Base-by-base conservation (phyloP, 306 rosid genomes). In the Malus fusca region DNA sequence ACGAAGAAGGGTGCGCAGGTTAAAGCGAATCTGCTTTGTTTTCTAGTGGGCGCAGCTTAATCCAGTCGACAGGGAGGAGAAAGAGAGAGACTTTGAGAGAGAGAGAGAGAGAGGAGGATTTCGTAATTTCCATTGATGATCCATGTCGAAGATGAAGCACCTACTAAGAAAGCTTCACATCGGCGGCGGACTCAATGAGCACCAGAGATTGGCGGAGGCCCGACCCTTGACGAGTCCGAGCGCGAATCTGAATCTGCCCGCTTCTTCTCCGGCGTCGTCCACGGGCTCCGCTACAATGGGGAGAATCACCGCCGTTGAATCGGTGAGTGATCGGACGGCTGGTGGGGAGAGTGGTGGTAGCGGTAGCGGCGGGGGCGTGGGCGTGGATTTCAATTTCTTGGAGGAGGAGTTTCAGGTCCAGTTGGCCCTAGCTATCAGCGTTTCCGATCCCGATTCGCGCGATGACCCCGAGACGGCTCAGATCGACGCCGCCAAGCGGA, bases 401-500 rank as follows among this genome's bases (percentile, higher is more conserved):
- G 92, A 92, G 84, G 99, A 96, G 84, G 99, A 96, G 87, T 92
- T 87, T 88, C 98, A 96, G 92, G 88, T 96, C 72, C 98, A 96
- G 82, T 79, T 96, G 86, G 99, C 99, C 33, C 82, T 92, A n/a
- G 99, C 99, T 43, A 96, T 96, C 62, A 96, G 99, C 71, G 99
- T 91, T 43, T 92, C 99, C 25, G 96, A 92, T 88, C 87, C 97
- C 74, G 96, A 90, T 83, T 78, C 85, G 23, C 87, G 83, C 0
- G 89, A 84, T 48, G 91, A 86, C 40, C 88, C 96, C 7, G 99
- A 96, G 76, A 84, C 98, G 23, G 96, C 96, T 33, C 99, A 96
- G 98, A 96, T 96, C 97, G 93, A 96, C 79, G 98, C 98, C 21
- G 99, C 96, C 4, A 96, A 92, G 87, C 96, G 91, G 96, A 96